These are phyloP conservation scores for Entonaema liquescens DNA, from an alignment of 495 filamentous ascomycete species.

Conservation along the genomic window DNA sequence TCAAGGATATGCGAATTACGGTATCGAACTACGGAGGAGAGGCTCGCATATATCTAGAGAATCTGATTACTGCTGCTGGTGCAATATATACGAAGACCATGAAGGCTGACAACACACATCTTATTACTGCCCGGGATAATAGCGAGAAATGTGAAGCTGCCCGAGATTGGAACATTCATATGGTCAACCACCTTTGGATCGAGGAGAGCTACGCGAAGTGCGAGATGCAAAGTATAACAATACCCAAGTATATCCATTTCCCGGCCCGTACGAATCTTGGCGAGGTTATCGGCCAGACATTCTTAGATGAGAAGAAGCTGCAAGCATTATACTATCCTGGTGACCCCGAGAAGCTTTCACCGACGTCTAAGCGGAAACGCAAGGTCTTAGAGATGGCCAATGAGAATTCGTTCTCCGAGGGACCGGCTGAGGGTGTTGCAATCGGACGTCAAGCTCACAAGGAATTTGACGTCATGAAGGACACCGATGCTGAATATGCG, in stretches of 20 bases:
- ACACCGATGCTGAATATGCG: conserved; percentile 34
- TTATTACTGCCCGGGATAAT: conserved; percentile 85
- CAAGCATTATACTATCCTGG: conserved; percentile 53
- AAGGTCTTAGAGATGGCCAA: conserved; percentile 51
- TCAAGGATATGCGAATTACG: conserved; percentile 78
- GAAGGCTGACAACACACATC: conserved; percentile 92
- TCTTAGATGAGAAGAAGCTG: conserved; percentile 51
- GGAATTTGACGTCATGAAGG: conserved; percentile 49
- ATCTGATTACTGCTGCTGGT: conserved; percentile 81
- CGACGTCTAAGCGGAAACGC: conserved; percentile 51
- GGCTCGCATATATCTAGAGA: conserved; percentile 91
- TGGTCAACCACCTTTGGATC: conserved; percentile 95
- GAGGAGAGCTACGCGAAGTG: conserved; percentile 96
- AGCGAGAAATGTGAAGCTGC: conserved; percentile 94
- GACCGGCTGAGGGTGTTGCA: conserved; percentile 36
- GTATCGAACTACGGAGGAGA: conserved; percentile 97
- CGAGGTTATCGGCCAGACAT: conserved; percentile 90
- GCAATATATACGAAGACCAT: conserved; percentile 91
- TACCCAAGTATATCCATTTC: conserved; percentile 80
- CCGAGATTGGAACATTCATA: conserved; percentile 87
- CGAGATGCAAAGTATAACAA: conserved; percentile 70
- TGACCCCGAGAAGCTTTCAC: conserved; percentile 43
- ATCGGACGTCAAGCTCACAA: conserved; percentile 43
- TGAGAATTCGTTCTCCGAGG: conserved; percentile 47
- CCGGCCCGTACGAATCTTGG: conserved; percentile 88